These are phyloP conservation scores for Aspergillus tamarii DNA, from an alignment of 2,329 filamentous ascomycete species.

Conservation along the genomic window DNA sequence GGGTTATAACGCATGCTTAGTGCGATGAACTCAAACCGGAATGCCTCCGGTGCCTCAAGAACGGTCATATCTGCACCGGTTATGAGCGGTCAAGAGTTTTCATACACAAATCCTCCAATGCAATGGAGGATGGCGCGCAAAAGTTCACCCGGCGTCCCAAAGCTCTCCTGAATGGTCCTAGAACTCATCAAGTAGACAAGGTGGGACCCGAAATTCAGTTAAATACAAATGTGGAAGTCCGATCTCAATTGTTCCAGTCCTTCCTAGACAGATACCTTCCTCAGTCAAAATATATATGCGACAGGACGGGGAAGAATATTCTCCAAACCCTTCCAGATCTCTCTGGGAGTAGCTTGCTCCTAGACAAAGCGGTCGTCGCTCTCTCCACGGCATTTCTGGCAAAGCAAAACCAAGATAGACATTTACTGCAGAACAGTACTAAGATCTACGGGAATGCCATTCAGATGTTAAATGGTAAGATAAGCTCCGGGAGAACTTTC, in stretches of 20 bases:
- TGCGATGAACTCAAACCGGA: slow-evolving; percentile 28
- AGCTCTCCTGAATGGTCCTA: neutral
- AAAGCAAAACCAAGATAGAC: slow-evolving; percentile 20
- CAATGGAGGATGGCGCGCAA: slow-evolving; percentile 1
- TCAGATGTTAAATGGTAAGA: slow-evolving; percentile 18
- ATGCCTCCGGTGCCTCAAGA: slow-evolving; percentile 27
- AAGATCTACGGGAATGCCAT: slow-evolving; percentile 24
- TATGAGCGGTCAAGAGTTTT: slow-evolving; percentile 22
- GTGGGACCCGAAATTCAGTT: slow-evolving; percentile 15
- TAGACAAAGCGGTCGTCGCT: slow-evolving; percentile 21
- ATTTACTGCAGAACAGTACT: slow-evolving; percentile 22
- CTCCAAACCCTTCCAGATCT: slow-evolving; percentile 20
- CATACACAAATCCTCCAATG: slow-evolving; percentile 17
- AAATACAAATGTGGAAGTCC: slow-evolving; percentile 18
- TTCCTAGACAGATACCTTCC: slow-evolving; percentile 18
- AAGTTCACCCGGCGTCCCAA: slow-evolving; percentile 13
- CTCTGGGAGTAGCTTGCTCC: slow-evolving; percentile 14
- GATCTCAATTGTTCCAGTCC: slow-evolving; percentile 17
- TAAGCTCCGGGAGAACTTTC: slow-evolving; percentile 16
- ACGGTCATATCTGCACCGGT: slow-evolving; percentile 26
- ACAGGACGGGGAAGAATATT: slow-evolving; percentile 9
- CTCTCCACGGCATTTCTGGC: slow-evolving; percentile 22
- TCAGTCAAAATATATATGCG: slow-evolving; percentile 7
- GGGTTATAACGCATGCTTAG: slow-evolving; percentile 17
- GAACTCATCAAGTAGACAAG: neutral